A percentile compares a stretch with the other conserved stretches of the same genome.
These are phyloP conservation scores for Cystobasidiopsis lactophilus DNA, from an alignment of 768 basidiomycete genomes.

Conservation along the genomic window DNA sequence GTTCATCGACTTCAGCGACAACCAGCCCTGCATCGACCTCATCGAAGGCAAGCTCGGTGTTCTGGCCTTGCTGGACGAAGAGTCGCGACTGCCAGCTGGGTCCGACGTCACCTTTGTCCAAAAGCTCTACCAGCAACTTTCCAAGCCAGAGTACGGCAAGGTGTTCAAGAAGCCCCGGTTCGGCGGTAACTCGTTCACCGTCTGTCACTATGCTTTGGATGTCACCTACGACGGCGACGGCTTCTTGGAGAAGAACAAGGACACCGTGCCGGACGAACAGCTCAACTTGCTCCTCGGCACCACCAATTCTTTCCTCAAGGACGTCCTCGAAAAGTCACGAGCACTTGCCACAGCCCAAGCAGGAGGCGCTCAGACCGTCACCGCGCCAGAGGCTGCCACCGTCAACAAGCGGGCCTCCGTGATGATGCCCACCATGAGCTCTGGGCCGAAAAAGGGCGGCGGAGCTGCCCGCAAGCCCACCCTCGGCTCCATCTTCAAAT, in stretches of 20 bases:
- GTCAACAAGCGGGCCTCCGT: conserved; percentile 14
- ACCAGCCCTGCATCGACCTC: conserved; percentile 94
- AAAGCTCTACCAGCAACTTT: conserved; percentile 67
- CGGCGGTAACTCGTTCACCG: conserved; percentile 87
- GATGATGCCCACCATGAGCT: conserved; percentile 37
- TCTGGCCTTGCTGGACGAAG: conserved; percentile 82
- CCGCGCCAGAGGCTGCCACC: conserved; percentile 31
- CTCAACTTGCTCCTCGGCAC: conserved; percentile 67
- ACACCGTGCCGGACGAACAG: conserved; percentile 96
- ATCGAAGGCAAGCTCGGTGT: conserved; percentile 96
- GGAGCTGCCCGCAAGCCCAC: conserved; percentile 63
- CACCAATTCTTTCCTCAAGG: conserved; percentile 78
- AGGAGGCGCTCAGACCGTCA: conserved; percentile 45
- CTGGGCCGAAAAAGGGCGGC: conserved; percentile 8
- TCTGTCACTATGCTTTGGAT: conserved; percentile 92
- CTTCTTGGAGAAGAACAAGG: conserved; percentile 95
- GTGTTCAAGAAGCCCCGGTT: conserved; percentile 99
- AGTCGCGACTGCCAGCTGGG: conserved; percentile 84
- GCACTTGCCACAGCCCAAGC: conserved; percentile 28
- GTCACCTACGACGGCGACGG: conserved; percentile 97
- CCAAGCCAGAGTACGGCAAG: conserved; percentile 59
- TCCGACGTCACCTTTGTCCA: conserved; percentile 80
- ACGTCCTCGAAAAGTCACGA: conserved; percentile 53
- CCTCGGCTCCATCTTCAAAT: conserved; percentile 94
- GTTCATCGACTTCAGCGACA: conserved; percentile 90